Base-by-base conservation (phyloP, 495 filamentous ascomycete species). In the Aspergillus avenaceus region DNA sequence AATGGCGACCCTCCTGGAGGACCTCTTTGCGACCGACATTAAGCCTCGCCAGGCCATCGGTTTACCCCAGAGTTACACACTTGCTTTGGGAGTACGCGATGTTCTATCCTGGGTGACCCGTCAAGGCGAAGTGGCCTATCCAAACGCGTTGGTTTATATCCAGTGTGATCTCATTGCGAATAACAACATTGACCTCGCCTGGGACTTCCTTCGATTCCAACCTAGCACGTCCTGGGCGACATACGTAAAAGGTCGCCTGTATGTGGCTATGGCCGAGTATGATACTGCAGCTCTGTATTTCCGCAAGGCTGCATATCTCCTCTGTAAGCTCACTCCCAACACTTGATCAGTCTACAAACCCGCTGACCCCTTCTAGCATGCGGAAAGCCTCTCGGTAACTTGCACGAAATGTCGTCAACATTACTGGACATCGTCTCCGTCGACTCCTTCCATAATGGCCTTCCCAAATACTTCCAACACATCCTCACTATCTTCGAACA, bases 381-480 rank as follows among this genome's bases (percentile, higher is more conserved):
- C 26, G 71, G 67, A 26, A 77, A 73, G 47, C 62, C 76, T 18
- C 43, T 74, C 42, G 70, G 74, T 40, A 73, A 75, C 45, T 58
- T 78, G 36, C 67, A 72, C 45, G 71, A 71, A 22, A 74, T 75
- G 66, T 77, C 72, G 48, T 73, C 79, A 16, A 79, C 78, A 8
- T 80, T 93, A 13, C 76, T 96, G 3, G 78, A 84, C 50, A 76
- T 84, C n/a, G 77, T 83, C 11, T 84, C 91, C 49, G 80, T 79
- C 58, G 82, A 84, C 43, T 76, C 79, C 47, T 84, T 97, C 51
- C 83, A 85, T 59, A 80, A 80, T 44, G 93, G 91, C 8, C 76
- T 93, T 24, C 75, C 88, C 4, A 80, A 82, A 45, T 97, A 96
- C 66, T 95, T 92, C 62, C 79, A 85, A 36, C 95, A 98, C 66